Base-by-base conservation (phyloP, 1,284 basidiomycete species). In the Gymnopus androsaceus region DNA sequence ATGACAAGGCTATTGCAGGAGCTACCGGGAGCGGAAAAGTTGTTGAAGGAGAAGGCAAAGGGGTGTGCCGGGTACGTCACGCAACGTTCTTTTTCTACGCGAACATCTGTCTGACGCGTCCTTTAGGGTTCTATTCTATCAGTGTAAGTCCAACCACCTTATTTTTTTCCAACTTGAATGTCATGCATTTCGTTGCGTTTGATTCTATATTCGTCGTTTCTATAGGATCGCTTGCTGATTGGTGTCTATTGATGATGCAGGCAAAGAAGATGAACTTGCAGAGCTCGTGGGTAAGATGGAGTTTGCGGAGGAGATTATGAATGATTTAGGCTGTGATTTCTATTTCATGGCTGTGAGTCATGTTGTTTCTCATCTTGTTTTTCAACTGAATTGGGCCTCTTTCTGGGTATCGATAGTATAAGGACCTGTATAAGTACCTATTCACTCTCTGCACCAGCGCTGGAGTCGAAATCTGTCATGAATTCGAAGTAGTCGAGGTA, bases 1-100 rank as follows among this genome's bases (percentile, higher is more conserved):
- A 59, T 59, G 57, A 51, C 54, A 19, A 40, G 57, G 9, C 33
- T 59, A 33, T 27, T 59, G 45, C 15, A 38, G 27, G 30, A 48
- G 33, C 27, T 47, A n/a, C 49, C 53, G 25, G 49, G 54, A 7
- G 41, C 41, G 40, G 40, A 41, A 15, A 28, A 45, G 14, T 25
- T 52, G n/a, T 34, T 59, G n/a, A n/a, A 40, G 5, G 17, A 45
- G 37, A 51, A 47, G n/a, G 54, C 47, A 19, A 46, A 28, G n/a
- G 45, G 23, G 31, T 46, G 41, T 51, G 31, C 53, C 6, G 57
- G 54, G 57, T 59, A 21, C 17, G 53, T 55, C n/a, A n/a, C n/a
- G n/a, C n/a, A n/a, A n/a, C n/a, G n/a, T n/a, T n/a, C n/a, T n/a
- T n/a, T n/a, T n/a, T n/a, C n/a, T n/a, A n/a, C n/a, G n/a, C n/a